phyloP scores from a whole-genome alignment of 1,139 yeast genomes.

The Sugiyamaella castrensis region DNA sequence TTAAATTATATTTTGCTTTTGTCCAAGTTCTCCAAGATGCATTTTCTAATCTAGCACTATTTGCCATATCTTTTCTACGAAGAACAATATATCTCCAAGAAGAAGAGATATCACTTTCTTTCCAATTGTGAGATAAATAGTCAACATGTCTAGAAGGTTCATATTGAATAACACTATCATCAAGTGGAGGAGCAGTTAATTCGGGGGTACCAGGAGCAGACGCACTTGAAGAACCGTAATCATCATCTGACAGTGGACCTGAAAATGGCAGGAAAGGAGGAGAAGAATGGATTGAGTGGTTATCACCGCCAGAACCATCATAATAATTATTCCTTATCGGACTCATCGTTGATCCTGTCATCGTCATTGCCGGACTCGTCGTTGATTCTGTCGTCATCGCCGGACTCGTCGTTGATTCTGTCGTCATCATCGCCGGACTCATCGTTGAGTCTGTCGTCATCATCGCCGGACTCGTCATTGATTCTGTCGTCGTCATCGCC shows the following conservation, averaged over 20 bases:
- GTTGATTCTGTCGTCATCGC: no score
- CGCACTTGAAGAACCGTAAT: constrained; percentile 11
- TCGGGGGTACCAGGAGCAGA: constrained; percentile 36
- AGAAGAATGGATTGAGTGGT: background rate
- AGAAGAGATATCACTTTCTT: constrained; percentile 84
- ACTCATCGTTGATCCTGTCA: no score
- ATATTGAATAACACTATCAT: constrained; percentile 74
- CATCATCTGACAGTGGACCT: constrained; percentile 1
- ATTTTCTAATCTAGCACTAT: constrained; percentile 69
- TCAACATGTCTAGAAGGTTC: constrained; percentile 92
- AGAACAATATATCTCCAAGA: constrained; percentile 92
- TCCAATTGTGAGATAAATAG: constrained; percentile 93
- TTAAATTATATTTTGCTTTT: constrained; percentile 65
- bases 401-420: no score
- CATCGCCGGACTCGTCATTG: background rate
- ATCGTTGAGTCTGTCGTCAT: background rate
- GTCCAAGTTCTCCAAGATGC: constrained; percentile 92
- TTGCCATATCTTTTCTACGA: constrained; percentile 59
- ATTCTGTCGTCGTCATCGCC: no score
- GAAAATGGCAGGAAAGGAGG: background rate
- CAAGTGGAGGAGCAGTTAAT: constrained; percentile 46
- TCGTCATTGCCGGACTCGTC: no score
- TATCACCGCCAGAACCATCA: background rate
- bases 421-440: no score
- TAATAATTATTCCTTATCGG: no score